Evolutionary conservation across 108 stramenopile genomes (phyloP).

Genomic region (Mayamaea pseudoterrestris): DNA sequence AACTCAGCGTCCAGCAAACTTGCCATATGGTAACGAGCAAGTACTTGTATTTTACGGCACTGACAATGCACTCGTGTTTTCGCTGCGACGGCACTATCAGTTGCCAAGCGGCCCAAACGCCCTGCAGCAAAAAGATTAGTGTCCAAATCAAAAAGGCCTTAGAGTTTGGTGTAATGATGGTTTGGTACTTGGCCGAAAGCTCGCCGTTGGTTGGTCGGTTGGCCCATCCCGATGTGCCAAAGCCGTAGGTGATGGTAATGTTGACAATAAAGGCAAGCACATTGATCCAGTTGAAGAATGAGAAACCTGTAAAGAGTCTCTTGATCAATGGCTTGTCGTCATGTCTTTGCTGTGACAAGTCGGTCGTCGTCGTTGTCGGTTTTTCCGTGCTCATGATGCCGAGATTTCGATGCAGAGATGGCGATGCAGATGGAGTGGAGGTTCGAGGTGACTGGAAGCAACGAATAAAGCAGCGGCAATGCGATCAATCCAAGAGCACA

Average conservation of each 20-base stretch:
- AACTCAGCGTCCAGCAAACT: conserved; percentile 53
- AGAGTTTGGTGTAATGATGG: conserved; percentile 60
- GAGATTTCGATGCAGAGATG: no score
- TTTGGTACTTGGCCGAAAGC: conserved; percentile 65
- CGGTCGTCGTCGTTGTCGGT: no score
- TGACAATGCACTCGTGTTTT: conserved; percentile 23
- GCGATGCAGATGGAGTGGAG: no score
- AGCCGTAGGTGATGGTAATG: conserved; percentile 41
- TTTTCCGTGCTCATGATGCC: no score
- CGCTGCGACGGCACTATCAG: conserved; percentile 18
- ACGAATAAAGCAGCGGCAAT: no score
- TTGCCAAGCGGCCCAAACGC: conserved; percentile 50
- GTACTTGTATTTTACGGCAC: conserved; percentile 50
- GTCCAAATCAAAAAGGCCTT: conserved; percentile 76
- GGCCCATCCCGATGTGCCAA: conserved; percentile 25
- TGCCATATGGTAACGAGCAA: conserved; percentile 35
- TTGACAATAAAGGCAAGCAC: conserved; percentile 52
- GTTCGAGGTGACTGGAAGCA: no score
- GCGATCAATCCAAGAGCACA: no score
- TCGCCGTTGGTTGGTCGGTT: conserved; percentile 38
- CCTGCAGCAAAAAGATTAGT: conserved; percentile 57
- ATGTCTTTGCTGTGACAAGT: no score
- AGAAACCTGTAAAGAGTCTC: no score
- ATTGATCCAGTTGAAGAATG: conserved; percentile 54
- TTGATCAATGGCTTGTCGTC: no score